Evolutionary conservation across 2,329 filamentous ascomycete species (phyloP).

Genomic region (Pyrenophora teres): DNA sequence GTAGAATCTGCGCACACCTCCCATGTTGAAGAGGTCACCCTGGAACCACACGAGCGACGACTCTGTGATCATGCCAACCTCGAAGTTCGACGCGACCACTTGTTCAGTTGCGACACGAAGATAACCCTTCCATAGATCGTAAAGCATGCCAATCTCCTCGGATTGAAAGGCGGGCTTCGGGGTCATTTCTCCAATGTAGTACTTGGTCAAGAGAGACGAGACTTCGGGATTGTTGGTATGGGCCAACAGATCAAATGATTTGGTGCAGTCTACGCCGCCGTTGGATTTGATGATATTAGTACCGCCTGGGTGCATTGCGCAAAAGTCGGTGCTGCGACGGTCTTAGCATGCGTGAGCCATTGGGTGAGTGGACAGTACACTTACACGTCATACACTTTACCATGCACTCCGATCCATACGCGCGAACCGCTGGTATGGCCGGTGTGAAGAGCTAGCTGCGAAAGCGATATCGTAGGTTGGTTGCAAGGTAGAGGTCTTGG

Average conservation of each 20-base stretch:
- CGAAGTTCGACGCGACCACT: constrained; percentile 29
- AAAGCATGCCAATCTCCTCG: constrained; percentile 30
- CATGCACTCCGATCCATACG: constrained; percentile 85
- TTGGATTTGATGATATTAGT: constrained; percentile 83
- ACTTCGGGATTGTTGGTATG: constrained; percentile 82
- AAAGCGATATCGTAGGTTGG: constrained; percentile 29
- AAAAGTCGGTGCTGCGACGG: constrained; percentile 67
- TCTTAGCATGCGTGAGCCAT: constrained; percentile 2
- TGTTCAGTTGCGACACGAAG: constrained; percentile 28
- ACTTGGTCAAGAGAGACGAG: constrained; percentile 44
- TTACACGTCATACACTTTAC: constrained; percentile 80
- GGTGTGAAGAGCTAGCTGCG: constrained; percentile 29
- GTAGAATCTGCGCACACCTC: constrained; percentile 33
- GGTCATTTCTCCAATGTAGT: constrained; percentile 31
- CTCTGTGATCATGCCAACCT: constrained; percentile 31
- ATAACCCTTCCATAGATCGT: constrained; percentile 31
- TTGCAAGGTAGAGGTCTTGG: constrained; percentile 33
- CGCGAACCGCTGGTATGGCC: constrained; percentile 43
- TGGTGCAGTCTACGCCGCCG: constrained; percentile 84
- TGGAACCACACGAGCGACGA: constrained; percentile 32
- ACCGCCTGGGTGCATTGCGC: constrained; percentile 81
- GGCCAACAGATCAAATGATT: constrained; percentile 90
- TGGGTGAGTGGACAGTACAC: neutral
- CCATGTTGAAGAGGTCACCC: constrained; percentile 34
- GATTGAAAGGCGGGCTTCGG: constrained; percentile 26